Base-by-base conservation (phyloP, 2,329 filamentous ascomycete species). In the Colletotrichum abscissum region DNA sequence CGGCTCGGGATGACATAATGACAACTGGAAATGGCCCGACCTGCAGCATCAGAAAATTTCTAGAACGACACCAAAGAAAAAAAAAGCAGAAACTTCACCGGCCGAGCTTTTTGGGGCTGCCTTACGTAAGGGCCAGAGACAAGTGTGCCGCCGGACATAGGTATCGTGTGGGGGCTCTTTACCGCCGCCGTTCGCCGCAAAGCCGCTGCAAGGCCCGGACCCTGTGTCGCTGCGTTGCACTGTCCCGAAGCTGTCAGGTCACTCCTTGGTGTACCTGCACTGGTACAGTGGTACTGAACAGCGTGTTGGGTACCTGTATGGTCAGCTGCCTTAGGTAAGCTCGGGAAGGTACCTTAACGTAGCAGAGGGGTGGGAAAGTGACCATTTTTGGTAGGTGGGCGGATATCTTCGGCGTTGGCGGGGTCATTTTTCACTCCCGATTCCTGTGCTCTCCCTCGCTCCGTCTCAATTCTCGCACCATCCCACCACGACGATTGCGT, bases 401-500 rank as follows among this genome's bases (percentile, higher is more conserved):
- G 72, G 72, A 72, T 74, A 74, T 59, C 72, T 72, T 74, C 72
- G 72, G 72, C 72, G 69, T 74, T 74, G 69, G 72, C 69, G 72
- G 72, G 72, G 72, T 74, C 57, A 8, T 65, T 65, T 73, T 57
- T 54, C 26, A 16, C 19, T 49, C 42, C 42, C 42, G 42, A 3
- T 49, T 49, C 5, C 38, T 42, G 38, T 49, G 16, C 42, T 49
- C 42, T 49, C 42, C 42, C 42, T 49, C 42, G 19, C 19, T n/a
- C 42, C 42, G 42, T 49, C 42, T 49, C 49, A 72, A 42, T 63
- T 72, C 72, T 67, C 58, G 58, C 72, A 63, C 72, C 69, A 74
- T 74, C 54, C 68, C 72, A 74, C 63, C 70, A 57, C 33, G 62
- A 46, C 46, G 70, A 73, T 73, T 62, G 67, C 67, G 71, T 71